These are phyloP conservation scores for Myxozyma vanderwaltii DNA, from an alignment of 805 yeast species.

Conservation along the genomic window DNA sequence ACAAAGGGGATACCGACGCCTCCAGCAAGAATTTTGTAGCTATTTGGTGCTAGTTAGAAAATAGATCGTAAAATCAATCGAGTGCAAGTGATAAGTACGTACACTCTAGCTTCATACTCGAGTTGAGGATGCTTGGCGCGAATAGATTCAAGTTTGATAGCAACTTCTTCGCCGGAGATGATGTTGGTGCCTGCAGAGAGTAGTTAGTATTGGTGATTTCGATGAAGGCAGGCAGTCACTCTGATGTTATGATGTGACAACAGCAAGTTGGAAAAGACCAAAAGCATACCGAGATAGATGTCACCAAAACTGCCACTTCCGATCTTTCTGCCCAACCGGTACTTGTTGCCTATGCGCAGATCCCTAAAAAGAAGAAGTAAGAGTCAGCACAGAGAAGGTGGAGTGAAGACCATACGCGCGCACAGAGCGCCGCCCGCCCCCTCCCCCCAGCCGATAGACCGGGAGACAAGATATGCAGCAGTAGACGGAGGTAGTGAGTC, in stretches of 20 bases:
- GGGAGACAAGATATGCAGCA: too few relatives aligned
- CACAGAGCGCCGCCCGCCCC: too few relatives aligned
- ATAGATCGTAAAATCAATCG: neutral
- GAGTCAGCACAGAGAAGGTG: neutral
- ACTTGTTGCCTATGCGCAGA: constrained; percentile 89
- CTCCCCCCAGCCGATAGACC: neutral
- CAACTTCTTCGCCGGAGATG: constrained; percentile 96
- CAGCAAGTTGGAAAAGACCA: neutral
- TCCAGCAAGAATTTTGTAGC: constrained; percentile 85
- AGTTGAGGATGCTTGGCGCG: constrained; percentile 95
- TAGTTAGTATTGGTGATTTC: neutral
- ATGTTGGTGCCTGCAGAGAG: constrained; percentile 69
- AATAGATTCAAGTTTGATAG: constrained; percentile 87
- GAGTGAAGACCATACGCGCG: too few relatives aligned
- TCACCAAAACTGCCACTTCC: constrained; percentile 98
- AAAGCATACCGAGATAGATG: constrained; percentile 64
- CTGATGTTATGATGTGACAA: too few relatives aligned
- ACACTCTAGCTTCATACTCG: constrained; percentile 92
- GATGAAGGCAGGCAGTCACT: neutral
- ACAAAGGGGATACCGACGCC: constrained; percentile 97
- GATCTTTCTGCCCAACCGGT: constrained; percentile 89
- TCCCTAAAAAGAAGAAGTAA: constrained; percentile 45
- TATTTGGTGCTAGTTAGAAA: neutral
- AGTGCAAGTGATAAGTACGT: neutral
- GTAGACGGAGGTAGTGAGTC: too few relatives aligned